Percentiles rank a stretch among this genome's conserved stretches.
Evolutionary conservation across 2,329 filamentous ascomycete species (phyloP).

Genomic region (Emmonsia crescens): DNA sequence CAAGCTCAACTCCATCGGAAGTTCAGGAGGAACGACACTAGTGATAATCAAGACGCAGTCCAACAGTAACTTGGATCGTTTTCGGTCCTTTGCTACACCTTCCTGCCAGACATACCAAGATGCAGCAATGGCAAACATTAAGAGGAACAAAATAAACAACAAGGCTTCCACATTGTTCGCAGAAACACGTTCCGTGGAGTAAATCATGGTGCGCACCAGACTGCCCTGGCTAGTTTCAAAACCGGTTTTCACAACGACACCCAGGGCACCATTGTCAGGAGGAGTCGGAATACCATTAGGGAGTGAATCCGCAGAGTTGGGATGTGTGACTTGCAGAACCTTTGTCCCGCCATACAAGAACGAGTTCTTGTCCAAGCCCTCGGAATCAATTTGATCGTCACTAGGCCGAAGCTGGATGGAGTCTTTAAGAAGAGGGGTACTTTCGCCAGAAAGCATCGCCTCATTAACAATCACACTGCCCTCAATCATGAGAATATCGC

Average conservation of each 20-base stretch:
- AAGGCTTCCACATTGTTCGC: slow-evolving; percentile 94
- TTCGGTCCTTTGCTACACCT: slow-evolving; percentile 85
- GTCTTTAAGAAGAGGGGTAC: slow-evolving; percentile 91
- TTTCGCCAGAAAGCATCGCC: slow-evolving; percentile 97
- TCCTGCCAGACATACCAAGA: slow-evolving; percentile 99
- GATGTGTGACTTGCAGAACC: slow-evolving; percentile 88
- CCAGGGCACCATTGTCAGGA: slow-evolving; percentile 88
- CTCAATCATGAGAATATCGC: slow-evolving; percentile 91
- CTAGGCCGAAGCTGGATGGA: slow-evolving; percentile 81
- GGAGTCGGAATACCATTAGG: slow-evolving; percentile 65
- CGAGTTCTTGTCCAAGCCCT: slow-evolving; percentile 90
- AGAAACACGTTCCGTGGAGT: slow-evolving; percentile 96
- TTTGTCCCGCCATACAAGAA: slow-evolving; percentile 97
- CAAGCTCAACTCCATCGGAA: slow-evolving; percentile 95
- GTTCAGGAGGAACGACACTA: slow-evolving; percentile 92
- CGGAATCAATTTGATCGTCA: slow-evolving; percentile 69
- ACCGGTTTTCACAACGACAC: slow-evolving; percentile 90
- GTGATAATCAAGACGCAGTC: slow-evolving; percentile 97
- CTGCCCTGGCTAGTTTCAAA: slow-evolving; percentile 98
- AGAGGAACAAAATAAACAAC: slow-evolving; percentile 93
- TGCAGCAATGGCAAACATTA: slow-evolving; percentile 90
- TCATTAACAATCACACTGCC: slow-evolving; percentile 97
- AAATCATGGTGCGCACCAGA: slow-evolving; percentile 98
- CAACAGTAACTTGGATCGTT: slow-evolving; percentile 90
- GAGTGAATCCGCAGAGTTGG: slow-evolving; percentile 49